Percentiles rank a stretch among this genome's conserved stretches.
phyloP scores from a whole-genome alignment of 2,329 filamentous ascomycete species.

The Lasiodiplodia sp. region DNA sequence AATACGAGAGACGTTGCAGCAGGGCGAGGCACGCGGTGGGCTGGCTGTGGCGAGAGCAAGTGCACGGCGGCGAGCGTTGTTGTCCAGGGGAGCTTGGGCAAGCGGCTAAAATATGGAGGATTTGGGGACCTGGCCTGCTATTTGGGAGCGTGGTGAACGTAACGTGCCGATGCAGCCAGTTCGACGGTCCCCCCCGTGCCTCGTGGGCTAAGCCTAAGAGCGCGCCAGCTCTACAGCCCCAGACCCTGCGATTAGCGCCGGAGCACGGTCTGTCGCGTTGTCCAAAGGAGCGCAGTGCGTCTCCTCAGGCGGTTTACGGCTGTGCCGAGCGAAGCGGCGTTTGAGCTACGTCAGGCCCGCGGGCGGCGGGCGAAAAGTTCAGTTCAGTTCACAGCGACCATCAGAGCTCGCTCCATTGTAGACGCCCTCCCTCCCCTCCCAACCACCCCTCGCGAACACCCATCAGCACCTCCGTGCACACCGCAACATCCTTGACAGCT shows the following conservation, averaged over 20 bases:
- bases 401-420: slow-evolving; percentile 8
- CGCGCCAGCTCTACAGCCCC: slow-evolving; percentile 3
- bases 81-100: slow-evolving; percentile 25
- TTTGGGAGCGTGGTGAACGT: slow-evolving; percentile 16
- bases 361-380: slow-evolving; percentile 9
- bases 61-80: background rate
- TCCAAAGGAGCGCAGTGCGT: background rate
- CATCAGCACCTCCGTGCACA: slow-evolving; percentile 14
- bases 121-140: slow-evolving; percentile 21
- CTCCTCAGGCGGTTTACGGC: slow-evolving; percentile 27
- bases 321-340: slow-evolving; percentile 11
- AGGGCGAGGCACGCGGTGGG: slow-evolving; percentile 20
- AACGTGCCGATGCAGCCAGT: slow-evolving; percentile 6
- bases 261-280: slow-evolving; percentile 25
- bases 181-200: background rate
- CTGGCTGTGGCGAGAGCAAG: slow-evolving; percentile 4
- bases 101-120: slow-evolving; percentile 27
- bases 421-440: too few relatives aligned
- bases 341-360: slow-evolving; percentile 21
- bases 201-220: slow-evolving; percentile 4
- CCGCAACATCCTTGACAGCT: slow-evolving; percentile 17
- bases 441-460: background rate
- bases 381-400: background rate
- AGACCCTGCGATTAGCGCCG: slow-evolving; percentile 6
- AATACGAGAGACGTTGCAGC: slow-evolving; percentile 26